Evolutionary conservation across 2,329 filamentous ascomycete species (phyloP), one percentile per base, ranked within the genome.

Genomic region (Aspergillus versicolor): DNA sequence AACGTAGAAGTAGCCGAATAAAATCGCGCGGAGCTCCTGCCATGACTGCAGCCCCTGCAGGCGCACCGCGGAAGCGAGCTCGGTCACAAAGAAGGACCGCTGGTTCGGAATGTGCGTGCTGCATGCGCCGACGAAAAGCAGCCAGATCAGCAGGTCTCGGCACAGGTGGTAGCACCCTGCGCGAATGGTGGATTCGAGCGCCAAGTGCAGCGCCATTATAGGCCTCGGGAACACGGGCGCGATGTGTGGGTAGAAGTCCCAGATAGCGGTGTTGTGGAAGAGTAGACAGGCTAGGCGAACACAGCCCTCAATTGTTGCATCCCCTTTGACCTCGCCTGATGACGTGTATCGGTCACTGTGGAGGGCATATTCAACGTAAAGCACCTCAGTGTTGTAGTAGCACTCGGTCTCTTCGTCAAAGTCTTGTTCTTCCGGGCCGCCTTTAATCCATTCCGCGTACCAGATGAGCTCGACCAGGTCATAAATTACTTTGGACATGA

Each of bases 331-430:
- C 44, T 70, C 65, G 24, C 68, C 70, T n/a, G 63, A 63, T n/a
- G 60, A 47, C 5, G 69, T 71, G 53, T 70, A 75, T n/a, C 73
- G 72, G 58, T 75, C 73, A 37, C 57, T 61, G 52, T 74, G 68
- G 8, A 75, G 70, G 8, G 67, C 62, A 54, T 75, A 74, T 60
- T 75, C 73, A 32, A 73, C 67, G 56, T 70, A 71, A 6, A 75
- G 64, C 3, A 75, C 73, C 59, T 75, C 73, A 11, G 69, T 73
- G 54, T 75, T 75, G 60, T 73, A 75, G 62, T 75, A 75, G 51
- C 70, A 66, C 59, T 75, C 73, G 2, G 66, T 69, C 46, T 74
- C 68, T 2, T 73, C 71, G 48, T 67, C 65, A 56, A 74, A 72
- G 6, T 67, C 63, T 48, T 67, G 65, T 43, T 67, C 66, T 9